phyloP scores from a whole-genome alignment of 371 early-diverging fungal species.

The Homolaphlyctis polyrhiza region DNA sequence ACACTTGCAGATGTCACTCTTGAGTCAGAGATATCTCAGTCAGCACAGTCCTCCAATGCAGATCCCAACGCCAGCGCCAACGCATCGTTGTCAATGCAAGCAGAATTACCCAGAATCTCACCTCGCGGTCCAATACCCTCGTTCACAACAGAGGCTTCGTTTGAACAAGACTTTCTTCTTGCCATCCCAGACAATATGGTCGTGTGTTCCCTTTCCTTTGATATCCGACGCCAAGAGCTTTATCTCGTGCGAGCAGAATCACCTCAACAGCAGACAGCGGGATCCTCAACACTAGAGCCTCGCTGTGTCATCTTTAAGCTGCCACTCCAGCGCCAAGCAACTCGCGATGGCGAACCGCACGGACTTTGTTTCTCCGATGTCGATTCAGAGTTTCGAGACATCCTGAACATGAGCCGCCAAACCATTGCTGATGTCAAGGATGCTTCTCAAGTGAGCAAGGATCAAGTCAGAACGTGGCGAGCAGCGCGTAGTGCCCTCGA shows the following conservation, averaged over 20 bases:
- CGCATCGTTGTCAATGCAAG: not conserved
- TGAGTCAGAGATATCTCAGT: too few relatives aligned
- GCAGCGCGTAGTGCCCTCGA: slow-evolving; percentile 61
- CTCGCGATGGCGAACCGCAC: slow-evolving; percentile 38
- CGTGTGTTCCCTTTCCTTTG: slow-evolving; percentile 69
- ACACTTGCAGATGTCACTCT: too few relatives aligned
- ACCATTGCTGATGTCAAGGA: slow-evolving; percentile 27
- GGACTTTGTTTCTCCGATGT: slow-evolving; percentile 38
- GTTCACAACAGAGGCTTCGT: not conserved
- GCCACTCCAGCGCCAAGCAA: slow-evolving; percentile 57
- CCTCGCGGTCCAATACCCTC: not conserved
- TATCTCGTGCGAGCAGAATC: slow-evolving; percentile 59
- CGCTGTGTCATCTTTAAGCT: slow-evolving; percentile 55
- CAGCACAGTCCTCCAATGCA: not conserved
- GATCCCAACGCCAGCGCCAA: not conserved
- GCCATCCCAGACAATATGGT: slow-evolving; percentile 62
- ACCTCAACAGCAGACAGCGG: too few relatives aligned
- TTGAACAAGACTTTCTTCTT: slow-evolving; percentile 35
- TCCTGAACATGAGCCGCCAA: slow-evolving; percentile 54
- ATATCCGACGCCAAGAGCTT: slow-evolving; percentile 54
- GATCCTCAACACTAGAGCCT: too few relatives aligned
- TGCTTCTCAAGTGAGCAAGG: slow-evolving; percentile 30
- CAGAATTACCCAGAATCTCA: not conserved
- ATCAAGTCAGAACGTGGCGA: slow-evolving; percentile 78
- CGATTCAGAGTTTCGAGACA: slow-evolving; percentile 41